Conservation (phyloP, 2,329 filamentous ascomycete species). For the Calonectria leucothoes region DNA sequence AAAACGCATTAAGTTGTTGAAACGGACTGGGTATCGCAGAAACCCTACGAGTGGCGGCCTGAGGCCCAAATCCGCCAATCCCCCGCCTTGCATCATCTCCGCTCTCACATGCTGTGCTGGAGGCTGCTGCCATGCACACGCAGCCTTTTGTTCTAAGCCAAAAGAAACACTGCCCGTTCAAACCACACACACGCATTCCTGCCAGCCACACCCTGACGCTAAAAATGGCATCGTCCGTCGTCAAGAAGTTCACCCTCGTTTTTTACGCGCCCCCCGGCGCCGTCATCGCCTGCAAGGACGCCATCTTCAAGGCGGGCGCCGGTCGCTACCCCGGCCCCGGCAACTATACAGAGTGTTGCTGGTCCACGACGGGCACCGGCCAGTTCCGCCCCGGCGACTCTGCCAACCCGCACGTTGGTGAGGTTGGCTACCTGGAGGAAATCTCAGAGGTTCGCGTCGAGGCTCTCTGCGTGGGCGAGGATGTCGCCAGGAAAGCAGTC, state of each 20-base stretch:
- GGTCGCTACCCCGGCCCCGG: conserved; percentile 61
- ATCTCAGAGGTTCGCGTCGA: conserved; percentile 72
- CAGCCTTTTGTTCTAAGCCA: too few species aligned
- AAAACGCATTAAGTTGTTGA: background rate
- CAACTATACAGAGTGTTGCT: conserved; percentile 67
- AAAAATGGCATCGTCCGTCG: conserved; percentile 4
- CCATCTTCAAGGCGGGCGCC: conserved; percentile 66
- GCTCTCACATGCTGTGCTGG: background rate
- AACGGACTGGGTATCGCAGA: background rate
- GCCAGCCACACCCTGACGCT: background rate
- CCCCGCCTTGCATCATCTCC: background rate
- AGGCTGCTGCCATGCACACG: too few species aligned
- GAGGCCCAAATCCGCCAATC: background rate
- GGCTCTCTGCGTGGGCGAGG: conserved; percentile 69
- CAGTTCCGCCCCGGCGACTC: conserved; percentile 72
- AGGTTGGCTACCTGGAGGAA: conserved; percentile 65
- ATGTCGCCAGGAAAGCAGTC: conserved; percentile 67
- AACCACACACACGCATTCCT: background rate
- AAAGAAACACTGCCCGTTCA: background rate
- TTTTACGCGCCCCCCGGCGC: conserved; percentile 60
- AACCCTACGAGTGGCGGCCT: background rate
- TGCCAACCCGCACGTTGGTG: conserved; percentile 73
- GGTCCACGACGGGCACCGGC: conserved; percentile 63
- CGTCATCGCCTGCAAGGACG: conserved; percentile 60
- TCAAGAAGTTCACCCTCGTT: conserved; percentile 51